A percentile compares a stretch with the other conserved stretches of the same genome.
Evolutionary conservation across 192 early-diverging fungal genomes (phyloP).

Genomic region (Podila epicladia): DNA sequence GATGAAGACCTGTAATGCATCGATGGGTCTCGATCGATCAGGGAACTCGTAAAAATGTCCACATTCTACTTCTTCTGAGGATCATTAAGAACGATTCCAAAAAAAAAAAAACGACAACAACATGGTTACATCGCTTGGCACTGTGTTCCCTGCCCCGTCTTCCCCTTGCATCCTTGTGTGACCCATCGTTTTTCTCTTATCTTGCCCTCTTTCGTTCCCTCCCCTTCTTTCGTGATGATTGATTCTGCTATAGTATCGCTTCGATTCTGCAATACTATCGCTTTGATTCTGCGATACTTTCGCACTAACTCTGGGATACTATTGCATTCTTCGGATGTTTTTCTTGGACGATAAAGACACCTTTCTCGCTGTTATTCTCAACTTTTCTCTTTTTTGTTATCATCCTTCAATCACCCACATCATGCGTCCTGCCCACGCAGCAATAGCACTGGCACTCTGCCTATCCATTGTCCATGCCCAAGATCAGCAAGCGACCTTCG

Average conservation of each 20-base stretch:
- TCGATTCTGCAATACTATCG: too few relatives aligned
- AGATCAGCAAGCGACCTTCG: background rate
- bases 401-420: background rate
- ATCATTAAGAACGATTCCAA: background rate
- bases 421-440: background rate
- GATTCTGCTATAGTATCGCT: background rate
- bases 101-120: too few relatives aligned
- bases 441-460: background rate
- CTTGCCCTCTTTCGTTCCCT: background rate
- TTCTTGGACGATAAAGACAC: background rate
- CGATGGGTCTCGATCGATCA: too few relatives aligned
- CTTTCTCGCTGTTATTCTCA: background rate
- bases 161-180: too few relatives aligned
- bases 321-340: background rate
- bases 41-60: too few relatives aligned
- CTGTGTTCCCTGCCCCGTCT: too few relatives aligned
- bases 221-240: background rate
- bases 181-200: too few relatives aligned
- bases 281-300: too few relatives aligned
- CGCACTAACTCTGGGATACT: too few relatives aligned
- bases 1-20: too few relatives aligned
- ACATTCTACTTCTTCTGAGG: background rate
- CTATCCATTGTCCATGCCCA: conserved; percentile 1
- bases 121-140: too few relatives aligned
- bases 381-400: background rate